Percentiles rank a stretch among this genome's conserved stretches.
Conservation (phyloP, 2,329 filamentous ascomycete genomes). For the Leptodontidium sp. region DNA sequence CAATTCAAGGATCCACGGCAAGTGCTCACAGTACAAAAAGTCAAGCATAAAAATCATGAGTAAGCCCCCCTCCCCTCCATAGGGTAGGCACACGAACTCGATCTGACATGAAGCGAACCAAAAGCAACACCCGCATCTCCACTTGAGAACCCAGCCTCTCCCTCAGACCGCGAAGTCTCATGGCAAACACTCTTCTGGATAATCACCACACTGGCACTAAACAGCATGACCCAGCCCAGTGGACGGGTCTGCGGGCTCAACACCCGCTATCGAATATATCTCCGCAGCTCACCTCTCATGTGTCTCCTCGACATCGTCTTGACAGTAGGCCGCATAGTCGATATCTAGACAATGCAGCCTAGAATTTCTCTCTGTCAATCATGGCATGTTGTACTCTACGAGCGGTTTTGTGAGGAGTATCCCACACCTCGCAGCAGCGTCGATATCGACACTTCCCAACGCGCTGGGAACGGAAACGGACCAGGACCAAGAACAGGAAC, state of each 20-base stretch:
- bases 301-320: neutral
- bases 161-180: neutral
- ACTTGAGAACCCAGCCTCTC: neutral
- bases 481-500: neutral
- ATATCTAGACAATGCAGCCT: no score
- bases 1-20: no score
- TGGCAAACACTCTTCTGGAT: conserved; percentile 18
- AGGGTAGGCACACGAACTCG: no score
- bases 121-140: no score
- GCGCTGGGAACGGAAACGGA: no score
- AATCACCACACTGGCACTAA: neutral
- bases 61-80: neutral
- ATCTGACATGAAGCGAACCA: no score
- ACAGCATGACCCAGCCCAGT: conserved; percentile 18
- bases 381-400: no score
- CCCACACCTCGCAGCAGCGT: no score
- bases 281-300: neutral
- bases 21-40: neutral
- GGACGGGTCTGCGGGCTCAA: neutral
- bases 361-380: no score
- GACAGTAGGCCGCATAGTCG: neutral
- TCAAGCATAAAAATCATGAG: neutral
- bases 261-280: neutral
- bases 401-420: no score
- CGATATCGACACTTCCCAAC: no score